Base-by-base conservation (phyloP, 345 rosid genomes). In the Eucalyptus cloeziana region DNA sequence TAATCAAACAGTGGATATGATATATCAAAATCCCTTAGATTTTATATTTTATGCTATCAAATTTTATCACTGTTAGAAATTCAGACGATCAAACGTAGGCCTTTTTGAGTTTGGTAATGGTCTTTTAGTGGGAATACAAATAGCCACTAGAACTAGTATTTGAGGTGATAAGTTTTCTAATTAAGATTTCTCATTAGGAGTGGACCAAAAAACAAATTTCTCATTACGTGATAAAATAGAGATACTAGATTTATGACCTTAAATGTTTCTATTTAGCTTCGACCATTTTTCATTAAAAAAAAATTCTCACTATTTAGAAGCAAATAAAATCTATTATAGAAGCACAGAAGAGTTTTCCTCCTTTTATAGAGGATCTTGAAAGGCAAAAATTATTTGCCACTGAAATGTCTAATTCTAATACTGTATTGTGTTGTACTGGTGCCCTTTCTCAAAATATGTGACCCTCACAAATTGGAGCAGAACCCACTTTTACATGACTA, bases 61-160 rank as follows among this genome's bases (percentile, higher is more conserved):
- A 52, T 52, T 52, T 0, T 52, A 52, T 52, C 5, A 0, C 2
- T 0, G 4, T 19, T 52, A 21, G 10, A 52, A 19, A 52, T 52
- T 2, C 5, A 1, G 1, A 19, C 3, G 9, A 52, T 0, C 2
- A 52, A 52, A 21, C 5, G 0, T 52, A 52, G 0, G 0, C 31
- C 0, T 27, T 69, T 69, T 33, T 69, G 1, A 16, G 11, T 64
- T 69, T 17, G 24, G 37, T 69, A 33, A 69, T 31, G 24, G 21
- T 69, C 80, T 8, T 60, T 60, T 27, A 10, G 14, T 69, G 81
- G 19, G 44, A 71, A 37, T 19, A 37, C 24, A 19, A 71, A 71
- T 33, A 37, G 14, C 22, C 45, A 71, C 25, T 19, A 19, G 81
- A 37, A 19, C 25, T 71, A 37, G 81, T 19, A 37, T 37, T 71